phyloP scores from a whole-genome alignment of 2,329 filamentous ascomycete species.

The Orbilia oligospora region DNA sequence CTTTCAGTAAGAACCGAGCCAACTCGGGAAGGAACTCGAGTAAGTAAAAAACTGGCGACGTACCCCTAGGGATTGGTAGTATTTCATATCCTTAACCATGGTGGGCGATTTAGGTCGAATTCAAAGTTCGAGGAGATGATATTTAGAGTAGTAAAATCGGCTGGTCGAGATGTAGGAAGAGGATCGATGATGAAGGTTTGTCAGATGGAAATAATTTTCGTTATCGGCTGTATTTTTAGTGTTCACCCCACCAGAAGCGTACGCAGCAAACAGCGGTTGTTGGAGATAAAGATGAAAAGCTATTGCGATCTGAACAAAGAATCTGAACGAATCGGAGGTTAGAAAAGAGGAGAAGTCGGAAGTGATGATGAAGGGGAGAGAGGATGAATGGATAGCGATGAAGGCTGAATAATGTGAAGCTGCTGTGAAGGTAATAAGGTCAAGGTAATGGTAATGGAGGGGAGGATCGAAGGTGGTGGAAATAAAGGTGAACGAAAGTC shows the following conservation, averaged over 20 bases:
- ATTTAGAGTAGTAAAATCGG: neutral
- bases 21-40: neutral
- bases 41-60: constrained; percentile 64
- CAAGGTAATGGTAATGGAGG: neutral
- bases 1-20: constrained; percentile 55
- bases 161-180: neutral
- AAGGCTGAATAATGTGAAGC: constrained; percentile 34
- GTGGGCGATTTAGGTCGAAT: constrained; percentile 66
- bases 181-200: constrained; percentile 36
- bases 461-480: constrained; percentile 55
- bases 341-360: constrained; percentile 14
- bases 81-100: constrained; percentile 85
- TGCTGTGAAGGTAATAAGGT: neutral
- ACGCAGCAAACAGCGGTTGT: neutral
- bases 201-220: constrained; percentile 36
- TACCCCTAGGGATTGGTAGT: constrained; percentile 85
- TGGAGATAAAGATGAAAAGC: neutral
- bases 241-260: constrained; percentile 45
- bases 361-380: constrained; percentile 7
- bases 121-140: constrained; percentile 17
- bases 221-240: constrained; percentile 25
- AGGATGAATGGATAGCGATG: neutral
- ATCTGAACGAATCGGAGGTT: constrained; percentile 27
- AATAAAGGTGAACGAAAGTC: constrained; percentile 37
- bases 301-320: neutral